A percentile compares a stretch with the other conserved stretches of the same genome.
phyloP scores from a whole-genome alignment of 2,329 filamentous ascomycete species.

The Diaporthe batatas region DNA sequence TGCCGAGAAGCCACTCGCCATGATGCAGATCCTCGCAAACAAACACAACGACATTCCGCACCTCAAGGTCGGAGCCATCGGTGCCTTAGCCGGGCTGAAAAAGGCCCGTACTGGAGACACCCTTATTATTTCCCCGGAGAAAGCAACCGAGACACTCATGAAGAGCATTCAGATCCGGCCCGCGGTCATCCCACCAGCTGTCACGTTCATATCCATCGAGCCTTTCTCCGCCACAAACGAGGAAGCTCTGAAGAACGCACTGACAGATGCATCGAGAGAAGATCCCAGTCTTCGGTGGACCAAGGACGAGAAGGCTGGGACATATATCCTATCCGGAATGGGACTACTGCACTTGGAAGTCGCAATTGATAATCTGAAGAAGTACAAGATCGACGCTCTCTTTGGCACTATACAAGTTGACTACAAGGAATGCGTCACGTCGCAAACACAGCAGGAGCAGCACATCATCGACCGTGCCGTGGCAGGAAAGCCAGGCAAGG shows the following conservation, averaged over 20 bases:
- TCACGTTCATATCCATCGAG: conserved; percentile 96
- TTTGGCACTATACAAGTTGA: conserved; percentile 96
- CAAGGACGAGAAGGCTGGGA: conserved; percentile 89
- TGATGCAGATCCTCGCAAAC: conserved; percentile 90
- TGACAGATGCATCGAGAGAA: conserved; percentile 86
- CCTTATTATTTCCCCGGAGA: conserved; percentile 77
- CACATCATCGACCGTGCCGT: conserved; percentile 83
- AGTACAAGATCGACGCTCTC: conserved; percentile 86
- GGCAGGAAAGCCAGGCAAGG: conserved; percentile 83
- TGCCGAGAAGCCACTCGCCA: conserved; percentile 83
- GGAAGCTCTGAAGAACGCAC: conserved; percentile 81
- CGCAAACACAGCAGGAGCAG: conserved; percentile 67
- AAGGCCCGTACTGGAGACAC: conserved; percentile 95
- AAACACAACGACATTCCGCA: conserved; percentile 87
- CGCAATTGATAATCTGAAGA: conserved; percentile 86
- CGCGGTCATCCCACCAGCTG: conserved; percentile 90
- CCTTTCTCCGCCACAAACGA: conserved; percentile 73
- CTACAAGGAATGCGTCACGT: conserved; percentile 86
- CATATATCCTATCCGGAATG: conserved; percentile 96
- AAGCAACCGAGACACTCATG: conserved; percentile 75
- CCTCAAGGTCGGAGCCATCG: conserved; percentile 90
- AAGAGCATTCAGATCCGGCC: conserved; percentile 86
- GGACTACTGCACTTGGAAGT: conserved; percentile 96
- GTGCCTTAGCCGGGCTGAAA: conserved; percentile 91
- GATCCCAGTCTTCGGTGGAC: conserved; percentile 92